These are phyloP conservation scores for Pyricularia sp. DNA, from an alignment of 2,329 filamentous ascomycete species.

Conservation along the genomic window DNA sequence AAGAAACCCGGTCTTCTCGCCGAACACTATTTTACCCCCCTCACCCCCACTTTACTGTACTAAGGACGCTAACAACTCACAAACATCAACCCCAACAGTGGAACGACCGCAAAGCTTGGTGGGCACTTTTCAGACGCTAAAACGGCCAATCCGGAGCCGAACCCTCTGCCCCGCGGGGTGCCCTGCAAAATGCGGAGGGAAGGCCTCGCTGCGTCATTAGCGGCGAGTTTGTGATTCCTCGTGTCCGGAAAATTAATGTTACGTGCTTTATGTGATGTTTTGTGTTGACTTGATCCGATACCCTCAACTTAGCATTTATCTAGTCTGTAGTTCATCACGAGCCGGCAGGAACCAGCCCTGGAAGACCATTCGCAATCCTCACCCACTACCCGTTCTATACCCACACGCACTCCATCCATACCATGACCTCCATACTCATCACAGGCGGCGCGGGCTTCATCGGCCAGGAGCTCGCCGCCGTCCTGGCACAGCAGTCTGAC, in stretches of 20 bases:
- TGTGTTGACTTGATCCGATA: neutral
- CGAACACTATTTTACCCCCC: neutral
- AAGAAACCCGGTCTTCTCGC: neutral
- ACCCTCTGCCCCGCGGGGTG: neutral
- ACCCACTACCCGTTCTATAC: neutral
- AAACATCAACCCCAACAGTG: neutral
- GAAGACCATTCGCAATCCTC: neutral
- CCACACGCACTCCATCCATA: neutral
- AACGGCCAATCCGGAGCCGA: neutral
- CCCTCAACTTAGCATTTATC: neutral
- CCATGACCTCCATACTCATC: conserved; percentile 25
- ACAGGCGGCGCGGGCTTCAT: conserved; percentile 42
- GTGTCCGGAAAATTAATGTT: neutral
- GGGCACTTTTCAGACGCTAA: neutral
- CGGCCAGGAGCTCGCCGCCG: conserved; percentile 37
- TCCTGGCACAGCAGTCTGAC: conserved; percentile 30
- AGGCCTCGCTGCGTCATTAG: neutral
- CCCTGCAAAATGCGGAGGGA: neutral
- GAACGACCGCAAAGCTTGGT: neutral
- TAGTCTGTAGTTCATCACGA: neutral
- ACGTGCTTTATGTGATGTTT: neutral
- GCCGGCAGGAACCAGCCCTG: neutral
- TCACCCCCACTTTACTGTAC: neutral
- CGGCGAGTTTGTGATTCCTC: neutral
- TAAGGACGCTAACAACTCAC: neutral